phyloP scores from a whole-genome alignment of 805 yeast genomes.

The Candida argentea region DNA sequence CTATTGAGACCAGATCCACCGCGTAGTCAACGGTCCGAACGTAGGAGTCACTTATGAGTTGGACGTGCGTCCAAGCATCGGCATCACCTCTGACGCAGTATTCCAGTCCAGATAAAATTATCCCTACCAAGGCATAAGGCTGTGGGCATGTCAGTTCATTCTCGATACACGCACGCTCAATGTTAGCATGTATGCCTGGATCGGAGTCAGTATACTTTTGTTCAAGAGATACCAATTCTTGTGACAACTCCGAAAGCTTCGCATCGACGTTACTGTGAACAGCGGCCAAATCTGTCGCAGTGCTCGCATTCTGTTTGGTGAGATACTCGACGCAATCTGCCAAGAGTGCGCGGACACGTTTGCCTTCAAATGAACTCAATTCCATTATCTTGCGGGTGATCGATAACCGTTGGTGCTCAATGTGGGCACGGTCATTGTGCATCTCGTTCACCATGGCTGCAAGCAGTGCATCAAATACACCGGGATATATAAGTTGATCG shows the following conservation, averaged over 20 bases:
- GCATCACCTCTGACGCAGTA: conserved; percentile 16
- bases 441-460: conserved; percentile 13
- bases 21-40: conserved; percentile 9
- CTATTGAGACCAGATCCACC: conserved; percentile 12
- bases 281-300: conserved; percentile 8
- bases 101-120: conserved; percentile 19
- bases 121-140: conserved; percentile 19
- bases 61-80: conserved; percentile 13
- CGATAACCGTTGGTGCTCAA: conserved; percentile 9
- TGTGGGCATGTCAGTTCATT: conserved; percentile 5
- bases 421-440: conserved; percentile 7
- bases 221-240: conserved; percentile 11
- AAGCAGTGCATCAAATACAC: conserved; percentile 18
- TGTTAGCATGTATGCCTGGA: conserved; percentile 11
- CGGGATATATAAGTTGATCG: conserved; percentile 24
- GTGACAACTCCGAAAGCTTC: conserved; percentile 9
- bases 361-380: conserved; percentile 30
- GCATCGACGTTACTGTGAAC: conserved; percentile 12
- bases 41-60: conserved; percentile 4
- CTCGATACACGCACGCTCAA: conserved; percentile 7
- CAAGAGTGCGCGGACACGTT: conserved; percentile 19
- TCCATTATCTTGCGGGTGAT: conserved; percentile 19
- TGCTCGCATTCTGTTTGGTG: conserved; percentile 6
- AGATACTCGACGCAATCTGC: conserved; percentile 13
- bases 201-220: conserved; percentile 10